Evolutionary conservation across 768 basidiomycete genomes (phyloP).

Genomic region (Punctularia strigosozonata): DNA sequence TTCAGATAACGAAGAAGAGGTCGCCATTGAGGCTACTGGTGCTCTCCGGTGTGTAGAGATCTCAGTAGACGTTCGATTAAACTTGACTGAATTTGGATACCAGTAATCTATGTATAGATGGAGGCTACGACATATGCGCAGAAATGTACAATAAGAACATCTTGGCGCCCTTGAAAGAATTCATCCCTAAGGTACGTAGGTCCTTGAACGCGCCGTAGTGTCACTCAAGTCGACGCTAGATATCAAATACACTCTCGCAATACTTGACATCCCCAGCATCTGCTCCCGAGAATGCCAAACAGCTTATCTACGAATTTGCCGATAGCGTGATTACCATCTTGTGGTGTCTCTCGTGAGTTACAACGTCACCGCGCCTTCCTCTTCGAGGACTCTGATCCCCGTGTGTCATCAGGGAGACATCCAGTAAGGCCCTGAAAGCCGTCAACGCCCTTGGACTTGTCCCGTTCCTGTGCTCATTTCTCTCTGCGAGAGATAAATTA

Average conservation of each 20-base stretch:
- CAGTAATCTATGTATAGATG: constrained; percentile 91
- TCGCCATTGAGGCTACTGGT: constrained; percentile 81
- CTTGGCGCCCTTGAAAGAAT: constrained; percentile 59
- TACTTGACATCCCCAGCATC: constrained; percentile 48
- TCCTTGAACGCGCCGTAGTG: not conserved
- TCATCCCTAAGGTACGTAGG: constrained; percentile 60
- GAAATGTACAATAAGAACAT: constrained; percentile 98
- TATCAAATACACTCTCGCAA: constrained; percentile 60
- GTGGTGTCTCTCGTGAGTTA: constrained; percentile 89
- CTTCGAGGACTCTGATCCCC: too few relatives aligned
- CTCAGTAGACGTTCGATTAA: not conserved
- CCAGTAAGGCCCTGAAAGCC: constrained; percentile 81
- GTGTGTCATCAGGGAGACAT: constrained; percentile 65
- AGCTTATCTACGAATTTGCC: constrained; percentile 75
- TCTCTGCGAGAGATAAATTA: constrained; percentile 56
- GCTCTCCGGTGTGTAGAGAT: constrained; percentile 56
- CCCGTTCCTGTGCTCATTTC: constrained; percentile 86
- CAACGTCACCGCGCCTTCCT: not conserved
- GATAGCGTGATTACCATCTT: constrained; percentile 88
- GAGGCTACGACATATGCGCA: constrained; percentile 89
- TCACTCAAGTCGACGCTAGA: constrained; percentile 27
- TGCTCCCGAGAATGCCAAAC: constrained; percentile 59
- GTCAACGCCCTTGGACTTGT: constrained; percentile 72
- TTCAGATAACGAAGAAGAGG: constrained; percentile 84
- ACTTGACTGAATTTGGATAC: not conserved